A percentile compares a stretch with the other conserved stretches of the same genome.
phyloP scores from a whole-genome alignment of 352 stramenopile genomes.

The Pythium apleroticum region DNA sequence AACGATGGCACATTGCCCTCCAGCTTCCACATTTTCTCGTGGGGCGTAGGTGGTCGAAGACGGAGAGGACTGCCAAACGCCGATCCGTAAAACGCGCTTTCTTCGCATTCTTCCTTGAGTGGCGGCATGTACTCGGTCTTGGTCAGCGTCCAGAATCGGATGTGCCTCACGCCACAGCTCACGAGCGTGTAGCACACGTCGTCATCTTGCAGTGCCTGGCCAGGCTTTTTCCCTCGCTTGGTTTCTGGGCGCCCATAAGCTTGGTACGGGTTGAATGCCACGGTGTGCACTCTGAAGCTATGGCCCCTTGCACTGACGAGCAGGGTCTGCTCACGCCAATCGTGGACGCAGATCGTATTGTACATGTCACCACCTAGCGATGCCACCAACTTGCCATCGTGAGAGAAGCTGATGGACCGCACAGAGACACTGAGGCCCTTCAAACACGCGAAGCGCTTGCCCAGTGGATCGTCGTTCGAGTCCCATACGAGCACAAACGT shows the following conservation, averaged over 20 bases:
- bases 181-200: slow-evolving; percentile 73
- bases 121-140: slow-evolving; percentile 51
- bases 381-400: slow-evolving; percentile 66
- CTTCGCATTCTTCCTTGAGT: slow-evolving; percentile 42
- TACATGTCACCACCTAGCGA: slow-evolving; percentile 73
- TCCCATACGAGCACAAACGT: slow-evolving; percentile 72
- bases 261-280: slow-evolving; percentile 76
- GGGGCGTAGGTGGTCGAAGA: slow-evolving; percentile 50
- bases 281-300: slow-evolving; percentile 60
- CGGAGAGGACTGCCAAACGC: slow-evolving; percentile 53
- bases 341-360: slow-evolving; percentile 77
- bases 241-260: slow-evolving; percentile 58
- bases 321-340: slow-evolving; percentile 63
- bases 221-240: slow-evolving; percentile 46
- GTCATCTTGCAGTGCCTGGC: slow-evolving; percentile 67
- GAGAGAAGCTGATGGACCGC: slow-evolving; percentile 63
- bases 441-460: slow-evolving; percentile 52
- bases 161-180: slow-evolving; percentile 70
- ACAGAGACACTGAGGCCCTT: slow-evolving; percentile 57
- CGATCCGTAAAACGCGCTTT: slow-evolving; percentile 63
- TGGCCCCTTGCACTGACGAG: slow-evolving; percentile 57
- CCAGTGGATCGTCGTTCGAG: slow-evolving; percentile 52
- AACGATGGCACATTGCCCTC: slow-evolving; percentile 75
- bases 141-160: slow-evolving; percentile 72
- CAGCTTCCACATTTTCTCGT: slow-evolving; percentile 70